Evolutionary conservation across 345 rosid species (phyloP), one percentile per base, ranked within the genome.

Genomic region (Corchorus capsularis): DNA sequence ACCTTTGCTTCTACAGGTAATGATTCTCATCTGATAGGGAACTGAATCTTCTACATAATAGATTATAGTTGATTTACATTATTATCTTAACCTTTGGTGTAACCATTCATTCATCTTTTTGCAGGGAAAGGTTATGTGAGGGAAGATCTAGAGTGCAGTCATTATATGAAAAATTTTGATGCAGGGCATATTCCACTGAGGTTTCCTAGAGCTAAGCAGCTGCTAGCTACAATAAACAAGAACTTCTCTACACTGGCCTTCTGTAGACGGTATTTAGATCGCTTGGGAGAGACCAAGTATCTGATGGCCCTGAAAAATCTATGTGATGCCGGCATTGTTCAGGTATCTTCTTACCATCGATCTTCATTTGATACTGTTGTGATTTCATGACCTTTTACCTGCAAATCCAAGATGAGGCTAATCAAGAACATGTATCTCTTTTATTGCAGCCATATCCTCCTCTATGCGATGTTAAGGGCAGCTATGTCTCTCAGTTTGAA

Each of bases 101-200:
- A 63, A 69, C 57, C 52, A 11, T 17, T 69, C 22, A 22, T 63
- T 77, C 79, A 39, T 11, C 41, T 61, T 64, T 35, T 41, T 86
- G 76, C 79, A 96, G 99, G 98, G 68, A 91, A 94, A 83, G 98
- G 99, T 81, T 86, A 82, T 69, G 96, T 96, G 9, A 85, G 97
- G 81, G 97, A 92, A 82, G 98, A 96, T 85, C 81, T 96, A 10
- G 97, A 94, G 79, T 96, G 99, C 84, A 89, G 98, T 82, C 98
- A 96, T 79, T 92, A 92, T 85, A 93, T 91, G 98, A 93, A 93
- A 85, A 85, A 84, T 73, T 93, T 91, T 75, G 98, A 93, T 68
- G 91, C 11, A 17, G 94, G 96, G 11, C 97, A 92, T 72, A 80
- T 89, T 49, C 99, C 95, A 9, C 78, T 91, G 79, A 91, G 98